Evolutionary conservation across 75 land plant genomes (phyloP), one percentile per base, ranked within the genome.

Genomic region (Isoetes taiwanensis): DNA sequence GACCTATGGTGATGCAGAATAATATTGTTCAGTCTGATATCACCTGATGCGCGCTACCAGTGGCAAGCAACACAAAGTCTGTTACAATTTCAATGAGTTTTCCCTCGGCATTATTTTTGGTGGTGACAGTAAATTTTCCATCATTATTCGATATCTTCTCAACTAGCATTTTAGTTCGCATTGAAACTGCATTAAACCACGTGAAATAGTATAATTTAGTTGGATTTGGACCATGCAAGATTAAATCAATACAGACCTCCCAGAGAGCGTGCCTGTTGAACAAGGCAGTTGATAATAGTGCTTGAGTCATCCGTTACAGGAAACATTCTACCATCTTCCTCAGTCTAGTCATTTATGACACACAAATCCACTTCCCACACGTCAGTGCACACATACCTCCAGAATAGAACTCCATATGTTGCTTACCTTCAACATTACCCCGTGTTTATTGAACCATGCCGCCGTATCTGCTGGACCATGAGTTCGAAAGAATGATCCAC

Each of bases 291-390:
- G 30, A 87, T 64, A 48, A 93, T 53, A 41, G 98, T 78, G 25
- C 82, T 56, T 38, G 98, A 93, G 46, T 54, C 64, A 48, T 93
- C 61, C 31, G 78, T 81, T 40, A 77, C 77, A 52, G 98, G 98
- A 60, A 93, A 93, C 41, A 93, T 80, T 62, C 98, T 66, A 61
- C 98, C 95, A 82, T 93, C 98, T 34, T 81, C 78, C 61, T 93
- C 98, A 29, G 61, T 76, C 98, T 84, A 58, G 56, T 37, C 11
- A 19, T 6, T 26, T 33, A 43, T 24, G 43, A 28, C 24, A 29
- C 54, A 32, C 35, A 37, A 37, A 39, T 1, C 9, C 52, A 8
- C n/a, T n/a, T n/a, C n/a, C n/a, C n/a, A n/a, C n/a, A n/a, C n/a
- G n/a, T n/a, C n/a, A n/a, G n/a, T n/a, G n/a, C n/a, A n/a, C n/a